Evolutionary conservation across 345 rosid species (phyloP), one percentile per base, ranked within the genome.

Genomic region (Limnanthes douglasii): DNA sequence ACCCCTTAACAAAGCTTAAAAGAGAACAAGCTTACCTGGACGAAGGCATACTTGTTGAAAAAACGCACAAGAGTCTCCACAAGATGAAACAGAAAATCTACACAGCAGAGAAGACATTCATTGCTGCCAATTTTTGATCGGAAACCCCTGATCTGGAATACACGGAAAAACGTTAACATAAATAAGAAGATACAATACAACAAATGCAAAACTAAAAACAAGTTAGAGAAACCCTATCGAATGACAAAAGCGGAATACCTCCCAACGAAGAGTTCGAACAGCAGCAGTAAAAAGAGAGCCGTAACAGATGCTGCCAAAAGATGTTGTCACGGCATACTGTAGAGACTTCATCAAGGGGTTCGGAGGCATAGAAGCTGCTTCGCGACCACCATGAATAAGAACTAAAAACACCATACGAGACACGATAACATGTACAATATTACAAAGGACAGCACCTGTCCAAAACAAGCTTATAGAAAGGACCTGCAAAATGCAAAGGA

Each of bases 61-160:
- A 83, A 90, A 11, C 98, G 84, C 46, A 84, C 98, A 50, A 90
- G 98, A 31, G 98, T 90, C 61, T 90, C 98, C 45, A 90, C 94
- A 9, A 84, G 73, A 59, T 90, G 70, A 56, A 90, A 90, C 21
- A 90, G 36, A 55, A 90, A 84, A 62, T 84, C 94, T 15, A 84
- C 86, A 11, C 92, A 90, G 65, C 98, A 90, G 41, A 90, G 86
- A 54, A 90, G 56, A 53, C 95, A 90, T 58, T 90, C 98, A 6
- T 84, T 90, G 60, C 74, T 83, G 55, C 92, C 94, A 20, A 84
- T 84, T 70, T 90, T 90, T 12, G 98, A 90, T 8, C 98, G 67
- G 59, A 80, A 39, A 39, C 98, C 98, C 57, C 95, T 72, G 66
- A 90, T 77, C 98, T 83, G 59, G 46, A 61, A 25, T 12, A 21